Evolutionary conservation across 1,139 yeast genomes (phyloP).

Genomic region (Maudiozyma humilis): DNA sequence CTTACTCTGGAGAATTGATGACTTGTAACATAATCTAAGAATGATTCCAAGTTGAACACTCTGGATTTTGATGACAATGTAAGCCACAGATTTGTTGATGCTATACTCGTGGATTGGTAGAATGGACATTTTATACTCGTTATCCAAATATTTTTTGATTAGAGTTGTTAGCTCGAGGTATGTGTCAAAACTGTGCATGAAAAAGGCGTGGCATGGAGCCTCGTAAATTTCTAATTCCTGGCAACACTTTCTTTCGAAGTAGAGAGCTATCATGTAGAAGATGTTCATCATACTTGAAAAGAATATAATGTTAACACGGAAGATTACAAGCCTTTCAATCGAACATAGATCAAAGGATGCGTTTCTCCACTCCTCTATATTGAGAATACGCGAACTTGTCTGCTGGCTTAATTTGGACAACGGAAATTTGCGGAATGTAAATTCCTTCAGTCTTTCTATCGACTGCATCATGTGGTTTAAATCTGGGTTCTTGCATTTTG

Average conservation of each 20-base stretch:
- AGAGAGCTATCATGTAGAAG: slow-evolving; percentile 7
- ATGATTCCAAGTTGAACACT: slow-evolving; percentile 9
- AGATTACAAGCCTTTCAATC: slow-evolving; percentile 9
- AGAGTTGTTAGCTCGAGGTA: slow-evolving; percentile 7
- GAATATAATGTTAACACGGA: slow-evolving; percentile 11
- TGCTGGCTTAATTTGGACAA: slow-evolving; percentile 1
- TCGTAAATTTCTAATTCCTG: slow-evolving; percentile 9
- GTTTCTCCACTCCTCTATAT: slow-evolving; percentile 6
- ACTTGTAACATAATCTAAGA: slow-evolving; percentile 11
- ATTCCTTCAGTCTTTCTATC: slow-evolving; percentile 7
- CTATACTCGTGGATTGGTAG: slow-evolving; percentile 8
- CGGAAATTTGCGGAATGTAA: slow-evolving; percentile 8
- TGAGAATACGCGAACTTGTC: not conserved
- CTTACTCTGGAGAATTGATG: not conserved
- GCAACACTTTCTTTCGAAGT: slow-evolving; percentile 13
- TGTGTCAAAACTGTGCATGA: slow-evolving; percentile 6
- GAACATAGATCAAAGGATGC: slow-evolving; percentile 6
- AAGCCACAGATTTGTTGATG: slow-evolving; percentile 10
- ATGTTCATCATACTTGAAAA: slow-evolving; percentile 8
- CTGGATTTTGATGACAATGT: slow-evolving; percentile 11
- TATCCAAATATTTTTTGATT: slow-evolving; percentile 8
- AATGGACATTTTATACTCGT: slow-evolving; percentile 7
- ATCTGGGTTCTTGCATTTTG: slow-evolving; percentile 6
- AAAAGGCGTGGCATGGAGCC: slow-evolving; percentile 8
- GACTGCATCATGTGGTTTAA: slow-evolving; percentile 8